Evolutionary conservation across 495 filamentous ascomycete species (phyloP), one percentile per base, ranked within the genome.

Genomic region (Aspergillus ellipticus): DNA sequence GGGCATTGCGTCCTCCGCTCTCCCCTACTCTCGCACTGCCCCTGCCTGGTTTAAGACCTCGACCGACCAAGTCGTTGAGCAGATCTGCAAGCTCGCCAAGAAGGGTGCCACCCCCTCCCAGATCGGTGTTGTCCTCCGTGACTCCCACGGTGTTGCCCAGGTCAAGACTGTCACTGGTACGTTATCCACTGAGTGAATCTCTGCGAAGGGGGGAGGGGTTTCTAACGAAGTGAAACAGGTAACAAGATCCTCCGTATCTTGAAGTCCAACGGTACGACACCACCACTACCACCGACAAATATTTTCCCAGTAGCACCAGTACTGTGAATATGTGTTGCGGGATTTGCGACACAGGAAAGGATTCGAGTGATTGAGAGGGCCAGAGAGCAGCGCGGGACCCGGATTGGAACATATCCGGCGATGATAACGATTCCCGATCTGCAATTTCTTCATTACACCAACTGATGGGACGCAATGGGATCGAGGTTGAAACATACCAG

Each of bases 241-340:
- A 98, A 98, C 87, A 96, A 97, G 84, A 97, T 98, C 71, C 90
- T 98, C 66, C 85, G 95, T 76, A 97, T 97, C 82, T 83, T 98
- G 66, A 97, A 96, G 86, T 86, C 84, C 66, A 86, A 82, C 75
- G 91, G 90, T 96, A 96, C 76, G 88, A 74, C 60, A 68, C 61
- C 57, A 63, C 42, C 56, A 55, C 51, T 52, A 55, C 37, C 54
- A 45, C 24, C 46, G n/a, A n/a, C n/a, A 54, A 28, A 20, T 56
- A 53, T 63, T 55, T 37, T 29, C 24, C 19, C 46, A 51, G 39
- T 42, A 31, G 49, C 17, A 46, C 47, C 45, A 33, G 51, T 11
- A 22, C 8, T 5, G 8, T 53, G 58, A 60, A 43, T n/a, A 11
- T 33, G 19, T 20, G 49, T 47, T 8, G 21, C 46, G 33, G 50